Evolutionary conservation across 139 green algal genomes (phyloP), one percentile per base, ranked within the genome.

Genomic region (Micractinium conductrix): DNA sequence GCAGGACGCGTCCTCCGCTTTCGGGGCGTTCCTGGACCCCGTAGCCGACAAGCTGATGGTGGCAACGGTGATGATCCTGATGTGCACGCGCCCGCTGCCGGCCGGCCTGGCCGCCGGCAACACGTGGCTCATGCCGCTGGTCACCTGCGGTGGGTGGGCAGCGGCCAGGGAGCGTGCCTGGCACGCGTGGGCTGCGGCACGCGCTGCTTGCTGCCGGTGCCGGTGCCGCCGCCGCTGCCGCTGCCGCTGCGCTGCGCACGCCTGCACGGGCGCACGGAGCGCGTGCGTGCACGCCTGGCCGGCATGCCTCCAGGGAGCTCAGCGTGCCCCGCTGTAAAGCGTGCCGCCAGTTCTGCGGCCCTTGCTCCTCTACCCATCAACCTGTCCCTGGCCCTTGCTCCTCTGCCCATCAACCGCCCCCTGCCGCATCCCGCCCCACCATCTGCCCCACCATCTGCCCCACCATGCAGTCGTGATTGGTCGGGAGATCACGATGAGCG

Each of bases 31-130:
- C 75, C 88, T 99, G 22, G 96, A 99, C 87, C 96, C 96, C 0
- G 96, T 99, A 26, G 96, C 96, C 4, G 96, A 99, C 89, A 99
- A 99, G 91, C 91, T 98, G 42, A 98, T 97, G 93, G 95, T 98
- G 33, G 89, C 91, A 16, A 90, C 94, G 24, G 83, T 93, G 38
- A 91, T 98, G 35, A 78, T 98, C 19, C 87, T 99, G 79, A 85
- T 98, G 19, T 91, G 91, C 87, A 96, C 91, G 4, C 79, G 88
- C 26, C 91, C 95, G 1, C 65, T 97, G 6, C 74, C 91, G 16
- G 74, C 74, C 33, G 94, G 94, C 0, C 87, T 90, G 1, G 75
- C 93, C n/a, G 86, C 91, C 19, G 93, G 93, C 30, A 95, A 96
- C 74, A 62, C 87, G 30, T 97, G 94, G 94, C 79, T 97, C 5